Conservation (phyloP, 169 alveolate species). For the Eimeria praecox region DNA sequence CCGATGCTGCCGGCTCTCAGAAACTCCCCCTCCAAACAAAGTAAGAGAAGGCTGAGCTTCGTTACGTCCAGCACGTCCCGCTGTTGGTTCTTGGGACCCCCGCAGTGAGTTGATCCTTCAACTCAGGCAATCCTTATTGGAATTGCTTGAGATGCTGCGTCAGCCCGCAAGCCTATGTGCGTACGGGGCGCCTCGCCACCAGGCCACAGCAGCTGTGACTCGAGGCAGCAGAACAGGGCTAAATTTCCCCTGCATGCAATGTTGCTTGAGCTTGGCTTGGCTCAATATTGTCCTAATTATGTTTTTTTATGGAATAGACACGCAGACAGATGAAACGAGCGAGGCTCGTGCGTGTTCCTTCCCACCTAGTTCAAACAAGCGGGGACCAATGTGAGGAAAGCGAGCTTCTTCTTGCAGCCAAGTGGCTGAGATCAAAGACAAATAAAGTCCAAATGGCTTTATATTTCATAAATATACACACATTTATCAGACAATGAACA, state of each 20-base stretch:
- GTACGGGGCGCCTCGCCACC: not conserved
- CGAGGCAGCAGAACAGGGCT: not conserved
- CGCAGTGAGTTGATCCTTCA: not conserved
- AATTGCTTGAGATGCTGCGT: too few relatives aligned
- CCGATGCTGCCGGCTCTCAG: too few relatives aligned
- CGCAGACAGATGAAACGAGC: not conserved
- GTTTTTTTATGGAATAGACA: not conserved
- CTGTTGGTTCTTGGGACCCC: not conserved
- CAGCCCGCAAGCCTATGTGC: not conserved
- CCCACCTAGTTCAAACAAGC: not conserved
- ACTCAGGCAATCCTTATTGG: not conserved
- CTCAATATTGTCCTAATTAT: not conserved
- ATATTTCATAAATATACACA: not conserved
- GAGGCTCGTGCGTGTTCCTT: not conserved
- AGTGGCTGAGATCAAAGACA: not conserved
- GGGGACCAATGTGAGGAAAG: not conserved
- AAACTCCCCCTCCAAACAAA: too few relatives aligned
- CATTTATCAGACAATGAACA: not conserved
- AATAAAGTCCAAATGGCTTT: not conserved
- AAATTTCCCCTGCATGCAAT: not conserved
- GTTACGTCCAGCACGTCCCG: not conserved
- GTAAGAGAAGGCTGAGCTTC: too few relatives aligned
- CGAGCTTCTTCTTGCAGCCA: not conserved
- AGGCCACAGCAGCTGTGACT: not conserved
- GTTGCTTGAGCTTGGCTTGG: not conserved